Base-by-base conservation (phyloP, 169 alveolate genomes). In the Cryptosporidium tyzzeri region DNA sequence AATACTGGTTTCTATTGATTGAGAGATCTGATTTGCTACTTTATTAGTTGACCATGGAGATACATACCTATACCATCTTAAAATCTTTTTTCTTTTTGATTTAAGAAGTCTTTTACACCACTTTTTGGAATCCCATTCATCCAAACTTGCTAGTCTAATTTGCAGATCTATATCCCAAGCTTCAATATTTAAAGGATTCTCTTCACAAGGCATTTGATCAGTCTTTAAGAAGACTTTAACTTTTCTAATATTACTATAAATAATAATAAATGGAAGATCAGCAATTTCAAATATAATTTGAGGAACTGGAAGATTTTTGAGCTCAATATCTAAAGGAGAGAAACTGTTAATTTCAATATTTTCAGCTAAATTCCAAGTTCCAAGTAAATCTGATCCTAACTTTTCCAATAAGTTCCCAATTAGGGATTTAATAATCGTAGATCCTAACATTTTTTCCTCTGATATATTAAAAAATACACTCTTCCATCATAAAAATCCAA, bases 281-380 rank as follows among this genome's bases (percentile, higher is more conserved):
- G 95, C 94, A 53, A 86, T 87, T 31, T 94, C 94, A 62, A 94
- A 94, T 70, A 94, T 80, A 67, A 93, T 89, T 29, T 94, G 96
- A 26, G 97, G 97, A 10, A 94, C 61, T 7, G 97, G 95, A 29
- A 94, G 71, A 69, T 94, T 93, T 62, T 93, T 91, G 71, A 94
- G 86, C 62, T 92, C 95, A 14, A 94, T 84, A 48, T 94, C 96
- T 18, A 80, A 50, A 9, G 89, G 89, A 12, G 89, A 80, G 53
- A 80, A 80, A 26, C 80, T 61, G 31, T 80, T 59, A 35, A 80
- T 80, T 29, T 80, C 89, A 48, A 80, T 65, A 62, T 80, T 80
- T 12, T 80, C 89, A 18, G 89, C 59, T 14, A 80, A 21, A 44
- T 80, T 59, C 89, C 89, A 80, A 14, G 69, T 80, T 12, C 89